Evolutionary conservation across 805 yeast genomes (phyloP), one percentile per base, ranked within the genome.

Genomic region (Tetrapisispora phaffii): DNA sequence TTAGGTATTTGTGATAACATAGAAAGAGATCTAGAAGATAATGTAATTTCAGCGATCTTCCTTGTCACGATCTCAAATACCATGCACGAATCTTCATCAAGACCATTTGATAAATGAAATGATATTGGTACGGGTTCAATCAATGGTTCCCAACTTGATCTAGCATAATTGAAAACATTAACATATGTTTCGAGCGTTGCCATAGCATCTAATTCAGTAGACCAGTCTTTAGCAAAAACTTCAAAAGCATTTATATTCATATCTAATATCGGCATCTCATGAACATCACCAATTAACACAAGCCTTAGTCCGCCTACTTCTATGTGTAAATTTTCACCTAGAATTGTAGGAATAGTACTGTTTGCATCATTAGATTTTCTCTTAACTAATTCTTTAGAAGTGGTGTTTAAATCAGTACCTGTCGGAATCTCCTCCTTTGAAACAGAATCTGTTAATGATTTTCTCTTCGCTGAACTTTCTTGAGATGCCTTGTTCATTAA

Each of bases 81-180:
- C 2, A 82, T 55, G 17, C 76, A 68, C 6, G 74, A 69, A 6
- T 72, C 71, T 0, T 77, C 73, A 13, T 69, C 70, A 10, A 44
- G 16, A 0, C 65, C 65, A 44, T 74, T 76, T 1, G 85, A 70
- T 1, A 83, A 77, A 59, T 84, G 86, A 12, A 85, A 64, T 0
- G 86, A 79, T 42, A 90, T 69, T 7, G 86, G 81, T 85, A 95
- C 84, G 0, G 90, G 82, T 57, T 93, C 98, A 41, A 93, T 62
- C 39, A 93, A 68, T 0, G 98, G 97, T 56, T 93, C 97, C 97
- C 98, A 89, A 0, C 87, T 76, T 3, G 96, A 88, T 49, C 84
- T 78, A 0, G 96, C 77, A 60, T 89, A 89, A 60, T 88, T 88
- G 70, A 84, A 89, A 19, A 86, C 77, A 61, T 86, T 88, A 9